A percentile compares a stretch with the other conserved stretches of the same genome.
These are phyloP conservation scores for Russula sp. DNA, from an alignment of 768 basidiomycete species.

Conservation along the genomic window DNA sequence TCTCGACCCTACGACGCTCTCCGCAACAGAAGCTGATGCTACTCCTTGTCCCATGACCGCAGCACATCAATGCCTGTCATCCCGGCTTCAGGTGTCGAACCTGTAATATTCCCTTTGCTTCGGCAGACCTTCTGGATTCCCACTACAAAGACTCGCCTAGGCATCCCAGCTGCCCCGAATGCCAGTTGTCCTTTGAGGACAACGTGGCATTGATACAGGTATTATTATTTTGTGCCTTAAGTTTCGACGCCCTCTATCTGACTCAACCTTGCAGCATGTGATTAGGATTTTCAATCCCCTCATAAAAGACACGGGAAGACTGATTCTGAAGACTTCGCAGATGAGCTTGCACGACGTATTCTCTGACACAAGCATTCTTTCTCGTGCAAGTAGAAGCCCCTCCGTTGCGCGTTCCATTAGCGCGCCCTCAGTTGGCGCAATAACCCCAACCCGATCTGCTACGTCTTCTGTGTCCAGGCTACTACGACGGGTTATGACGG, in stretches of 20 bases:
- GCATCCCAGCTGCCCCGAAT: slow-evolving; percentile 48
- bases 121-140: slow-evolving; percentile 17
- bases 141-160: slow-evolving; percentile 37
- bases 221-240: slow-evolving; percentile 14
- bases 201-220: slow-evolving; percentile 41
- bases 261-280: slow-evolving; percentile 27
- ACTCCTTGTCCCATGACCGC: not conserved
- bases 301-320: slow-evolving; percentile 25
- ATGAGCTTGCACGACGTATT: slow-evolving; percentile 19
- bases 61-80: slow-evolving; percentile 23
- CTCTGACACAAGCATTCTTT: slow-evolving; percentile 13
- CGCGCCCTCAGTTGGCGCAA: not conserved
- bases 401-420: slow-evolving; percentile 13
- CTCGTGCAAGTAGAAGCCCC: slow-evolving; percentile 20
- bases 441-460: slow-evolving; percentile 14
- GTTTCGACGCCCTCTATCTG: not conserved
- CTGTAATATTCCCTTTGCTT: slow-evolving; percentile 24
- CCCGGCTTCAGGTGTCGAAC: slow-evolving; percentile 21
- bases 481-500: not conserved
- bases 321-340: slow-evolving; percentile 29
- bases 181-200: slow-evolving; percentile 44
- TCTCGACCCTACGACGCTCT: not conserved
- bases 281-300: slow-evolving; percentile 28
- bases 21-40: not conserved
- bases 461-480: slow-evolving; percentile 5